Base-by-base conservation (phyloP, 225 moss, liverwort and hornwort genomes). In the Asterella californica region DNA sequence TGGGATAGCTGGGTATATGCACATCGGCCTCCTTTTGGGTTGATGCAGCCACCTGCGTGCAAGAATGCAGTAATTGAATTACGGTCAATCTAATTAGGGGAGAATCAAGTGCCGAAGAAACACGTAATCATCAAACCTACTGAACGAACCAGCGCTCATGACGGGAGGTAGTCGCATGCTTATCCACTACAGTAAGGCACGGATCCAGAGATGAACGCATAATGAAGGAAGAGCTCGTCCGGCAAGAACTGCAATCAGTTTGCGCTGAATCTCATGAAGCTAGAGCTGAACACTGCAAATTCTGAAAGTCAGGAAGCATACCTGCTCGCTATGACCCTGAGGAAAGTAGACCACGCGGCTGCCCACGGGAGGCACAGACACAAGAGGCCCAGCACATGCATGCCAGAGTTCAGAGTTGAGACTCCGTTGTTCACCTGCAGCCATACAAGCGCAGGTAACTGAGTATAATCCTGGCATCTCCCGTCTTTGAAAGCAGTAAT, bases 271-370 rank as follows among this genome's bases (percentile, higher is more conserved):
- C 21, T 34, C 6, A 75, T 1, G 36, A 75, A 17, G 33, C 17
- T 34, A 34, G 19, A 37, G 36, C 25, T 27, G 50, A 54, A 59
- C 57, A 76, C 29, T 32, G 1, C 18, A 22, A 18, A 19, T 77
- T 10, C n/a, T 34, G 14, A 77, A n/a, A 47, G 3, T 21, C 24
- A 53, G 34, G 9, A 0, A 0, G 0, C 75, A 24, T 72, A 90
- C 89, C 89, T 90, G 89, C 63, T 90, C 89, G 60, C 87, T 90
- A 64, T 90, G 89, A 55, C 89, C 89, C 78, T 90, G 89, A 32
- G 89, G 89, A 70, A 90, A 90, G 62, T 90, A 90, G 1, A 90
- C 89, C 0, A 90, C 89, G 24, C 83, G 85, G 48, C 83, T 90
- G 68, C 87, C 87, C 63, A 90, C 87, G 18, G 85, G 83, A 21